Evolutionary conservation across 2,329 filamentous ascomycete species (phyloP).

Genomic region (Xylariaceae sp.): DNA sequence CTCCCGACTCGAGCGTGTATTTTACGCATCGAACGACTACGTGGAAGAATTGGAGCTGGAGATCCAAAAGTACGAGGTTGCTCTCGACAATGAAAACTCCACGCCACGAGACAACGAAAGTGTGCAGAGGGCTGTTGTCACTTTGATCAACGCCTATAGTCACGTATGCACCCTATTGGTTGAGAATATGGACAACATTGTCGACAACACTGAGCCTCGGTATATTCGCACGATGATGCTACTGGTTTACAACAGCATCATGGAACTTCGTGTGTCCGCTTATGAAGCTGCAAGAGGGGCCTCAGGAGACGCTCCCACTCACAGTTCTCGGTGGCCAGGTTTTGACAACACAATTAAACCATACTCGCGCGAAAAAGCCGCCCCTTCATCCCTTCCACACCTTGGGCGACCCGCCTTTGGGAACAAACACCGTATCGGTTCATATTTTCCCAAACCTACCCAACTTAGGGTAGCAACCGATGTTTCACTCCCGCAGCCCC

Average conservation of each 20-base stretch:
- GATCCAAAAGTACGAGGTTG: conserved; percentile 55
- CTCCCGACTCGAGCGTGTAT: conserved; percentile 61
- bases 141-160: conserved; percentile 58
- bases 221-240: conserved; percentile 61
- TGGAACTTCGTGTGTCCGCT: conserved; percentile 56
- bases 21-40: conserved; percentile 63
- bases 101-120: conserved; percentile 55
- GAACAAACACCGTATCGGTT: conserved; percentile 36
- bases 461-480: conserved; percentile 55
- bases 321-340: conserved; percentile 27
- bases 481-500: conserved; percentile 44
- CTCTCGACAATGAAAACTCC: conserved; percentile 45
- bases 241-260: conserved; percentile 61
- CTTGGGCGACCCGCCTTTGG: conserved; percentile 40
- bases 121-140: conserved; percentile 58
- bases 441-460: conserved; percentile 44
- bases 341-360: conserved; percentile 47
- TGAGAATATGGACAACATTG: conserved; percentile 58
- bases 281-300: conserved; percentile 28
- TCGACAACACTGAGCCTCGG: conserved; percentile 60
- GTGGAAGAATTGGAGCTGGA: conserved; percentile 62
- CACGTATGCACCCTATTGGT: conserved; percentile 58
- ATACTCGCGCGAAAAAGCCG: conserved; percentile 47
- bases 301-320: conserved; percentile 22
- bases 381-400: conserved; percentile 41